Conservation (phyloP, 2,329 filamentous ascomycete genomes). For the Rugonectria rugulosa region DNA sequence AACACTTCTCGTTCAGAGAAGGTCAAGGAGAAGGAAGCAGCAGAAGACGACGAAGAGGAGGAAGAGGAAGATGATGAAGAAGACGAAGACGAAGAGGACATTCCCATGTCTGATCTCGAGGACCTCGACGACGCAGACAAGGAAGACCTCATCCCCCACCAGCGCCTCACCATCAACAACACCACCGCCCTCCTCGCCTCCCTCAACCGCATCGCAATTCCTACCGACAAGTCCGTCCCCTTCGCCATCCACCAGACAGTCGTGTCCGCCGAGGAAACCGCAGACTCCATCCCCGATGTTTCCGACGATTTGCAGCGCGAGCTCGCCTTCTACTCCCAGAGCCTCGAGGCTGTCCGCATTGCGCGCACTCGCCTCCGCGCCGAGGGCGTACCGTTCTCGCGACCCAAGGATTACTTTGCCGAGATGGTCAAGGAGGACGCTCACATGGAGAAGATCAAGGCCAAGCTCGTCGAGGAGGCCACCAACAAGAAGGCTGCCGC, state of each 20-base stretch:
- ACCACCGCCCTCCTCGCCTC: conserved; percentile 82
- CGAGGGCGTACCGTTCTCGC: conserved; percentile 84
- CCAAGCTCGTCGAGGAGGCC: conserved; percentile 90
- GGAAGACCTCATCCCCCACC: conserved; percentile 87
- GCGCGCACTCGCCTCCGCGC: conserved; percentile 79
- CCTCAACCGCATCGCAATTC: conserved; percentile 77
- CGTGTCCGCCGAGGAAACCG: conserved; percentile 70
- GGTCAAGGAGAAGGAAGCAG: conserved; percentile 29
- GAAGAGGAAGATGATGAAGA: conserved; percentile 68
- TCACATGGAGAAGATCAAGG: conserved; percentile 97
- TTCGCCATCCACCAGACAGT: conserved; percentile 88
- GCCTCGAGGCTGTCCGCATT: conserved; percentile 77
- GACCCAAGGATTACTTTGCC: conserved; percentile 94
- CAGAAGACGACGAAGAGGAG: conserved; percentile 31
- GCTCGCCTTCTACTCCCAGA: conserved; percentile 91
- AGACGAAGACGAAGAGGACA: conserved; percentile 83
- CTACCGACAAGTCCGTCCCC: conserved; percentile 70
- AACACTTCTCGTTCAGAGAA: conserved; percentile 54
- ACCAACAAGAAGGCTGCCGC: conserved; percentile 90
- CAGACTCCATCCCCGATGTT: conserved; percentile 76
- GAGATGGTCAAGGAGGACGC: conserved; percentile 99
- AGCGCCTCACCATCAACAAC: conserved; percentile 97
- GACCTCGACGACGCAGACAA: conserved; percentile 80
- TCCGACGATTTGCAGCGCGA: conserved; percentile 93
- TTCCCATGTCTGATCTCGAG: conserved; percentile 87